phyloP scores from a whole-genome alignment of 2,329 filamentous ascomycete genomes.

The Fusarium begoniae region DNA sequence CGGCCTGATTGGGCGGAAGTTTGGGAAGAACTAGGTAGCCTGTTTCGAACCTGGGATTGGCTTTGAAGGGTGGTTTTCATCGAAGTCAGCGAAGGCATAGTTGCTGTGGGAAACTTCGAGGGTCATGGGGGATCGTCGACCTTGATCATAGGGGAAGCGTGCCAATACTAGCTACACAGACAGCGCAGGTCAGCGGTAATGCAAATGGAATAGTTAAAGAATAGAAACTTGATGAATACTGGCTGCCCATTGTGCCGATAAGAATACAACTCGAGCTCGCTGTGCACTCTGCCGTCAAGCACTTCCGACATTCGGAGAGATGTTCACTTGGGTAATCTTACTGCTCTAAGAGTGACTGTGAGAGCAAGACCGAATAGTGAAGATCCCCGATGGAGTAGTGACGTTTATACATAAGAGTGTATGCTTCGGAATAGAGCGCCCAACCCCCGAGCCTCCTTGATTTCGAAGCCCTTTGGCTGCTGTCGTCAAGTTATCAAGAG shows the following conservation, averaged over 20 bases:
- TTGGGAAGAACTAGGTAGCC: no score
- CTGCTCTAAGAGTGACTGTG: fast-evolving
- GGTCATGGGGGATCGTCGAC: no score
- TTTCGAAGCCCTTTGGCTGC: no score
- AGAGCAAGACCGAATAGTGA: neutral
- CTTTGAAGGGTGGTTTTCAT: no score
- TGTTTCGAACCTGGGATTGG: neutral
- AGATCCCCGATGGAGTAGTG: neutral
- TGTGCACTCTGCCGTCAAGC: neutral
- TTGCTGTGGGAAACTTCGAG: neutral
- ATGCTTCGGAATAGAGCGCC: neutral
- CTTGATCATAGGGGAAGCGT: neutral
- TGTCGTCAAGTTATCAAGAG: neutral
- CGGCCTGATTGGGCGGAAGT: fast-evolving
- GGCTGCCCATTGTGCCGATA: neutral
- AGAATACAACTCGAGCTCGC: neutral
- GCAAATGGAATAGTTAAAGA: fast-evolving
- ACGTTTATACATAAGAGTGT: fast-evolving
- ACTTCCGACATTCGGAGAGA: neutral
- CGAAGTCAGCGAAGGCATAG: neutral
- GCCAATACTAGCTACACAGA: neutral
- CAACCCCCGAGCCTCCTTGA: neutral
- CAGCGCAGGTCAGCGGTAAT: neutral
- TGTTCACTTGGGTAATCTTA: no score
- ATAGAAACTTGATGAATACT: no score